Evolutionary conservation across 2,329 filamentous ascomycete genomes (phyloP), one percentile per base, ranked within the genome.

Genomic region (Fusarium sp.): DNA sequence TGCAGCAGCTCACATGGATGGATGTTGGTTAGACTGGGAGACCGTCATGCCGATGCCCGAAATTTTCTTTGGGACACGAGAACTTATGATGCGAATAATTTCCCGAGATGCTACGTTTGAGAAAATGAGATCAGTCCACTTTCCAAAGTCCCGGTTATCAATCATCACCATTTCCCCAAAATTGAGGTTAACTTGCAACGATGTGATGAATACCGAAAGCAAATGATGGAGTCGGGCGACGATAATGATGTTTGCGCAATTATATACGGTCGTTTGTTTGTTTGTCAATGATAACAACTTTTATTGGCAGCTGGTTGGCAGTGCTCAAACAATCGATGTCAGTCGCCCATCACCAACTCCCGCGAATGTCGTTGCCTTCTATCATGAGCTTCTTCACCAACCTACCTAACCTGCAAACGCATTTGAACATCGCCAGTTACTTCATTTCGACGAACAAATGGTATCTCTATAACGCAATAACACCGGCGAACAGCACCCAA

Each of bases 41-140:
- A 36, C 27, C 36, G 40, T 56, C 21, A 43, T 43, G 42, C n/a
- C 39, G 41, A 25, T 52, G 18, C 29, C 13, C 36, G 35, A n/a
- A 13, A 41, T 35, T 20, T 17, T 27, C 4, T 41, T 55, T 27
- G 56, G 48, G 20, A 11, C 23, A 52, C 27, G n/a, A 20, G 48
- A 37, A 43, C 48, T 48, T 53, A 43, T 67, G 42, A 56, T 55
- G n/a, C 40, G 29, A 63, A 51, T 10, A 41, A 52, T 39, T 21
- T 17, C 25, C 37, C 37, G 15, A 63, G n/a, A 10, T 7, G 15
- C 8, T 11, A 33, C 14, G 29, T 14, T 35, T 45, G 20, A 39
- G 29, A 18, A 21, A 18, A 40, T 10, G 20, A 27, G 10, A 48
- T 11, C 35, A 11, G 39, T 40, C 4, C 4, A 17, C 23, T 14